A percentile compares a stretch with the other conserved stretches of the same genome.
phyloP scores from a whole-genome alignment of 2,329 filamentous ascomycete genomes.

The Fusarium kyushuense region DNA sequence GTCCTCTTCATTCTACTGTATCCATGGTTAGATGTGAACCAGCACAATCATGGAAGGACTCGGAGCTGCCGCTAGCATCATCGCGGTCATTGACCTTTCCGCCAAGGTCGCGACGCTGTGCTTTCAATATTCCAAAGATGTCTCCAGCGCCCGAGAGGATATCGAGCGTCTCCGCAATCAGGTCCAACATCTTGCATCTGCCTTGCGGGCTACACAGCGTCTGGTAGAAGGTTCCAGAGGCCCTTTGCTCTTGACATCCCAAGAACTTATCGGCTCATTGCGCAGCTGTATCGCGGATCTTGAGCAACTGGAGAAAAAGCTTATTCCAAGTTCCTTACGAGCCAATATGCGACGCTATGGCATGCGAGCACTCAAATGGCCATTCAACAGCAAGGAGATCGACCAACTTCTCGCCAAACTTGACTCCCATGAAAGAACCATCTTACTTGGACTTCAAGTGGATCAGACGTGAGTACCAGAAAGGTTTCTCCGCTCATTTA shows the following conservation, averaged over 20 bases:
- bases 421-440: not conserved
- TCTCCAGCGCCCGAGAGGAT: slow-evolving; percentile 7
- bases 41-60: slow-evolving; percentile 4
- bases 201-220: not conserved
- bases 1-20: not conserved
- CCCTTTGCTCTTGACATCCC: not conserved
- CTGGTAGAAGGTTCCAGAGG: not conserved
- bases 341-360: slow-evolving; percentile 16
- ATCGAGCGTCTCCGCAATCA: slow-evolving; percentile 6
- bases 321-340: not conserved
- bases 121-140: slow-evolving; percentile 6
- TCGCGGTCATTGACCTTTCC: not conserved
- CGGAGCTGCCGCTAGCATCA: slow-evolving; percentile 1
- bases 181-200: not conserved
- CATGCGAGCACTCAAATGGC: slow-evolving; percentile 24
- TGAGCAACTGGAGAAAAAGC: not conserved
- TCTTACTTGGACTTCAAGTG: slow-evolving; percentile 5
- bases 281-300: not conserved
- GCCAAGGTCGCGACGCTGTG: not conserved
- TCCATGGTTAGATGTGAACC: not conserved
- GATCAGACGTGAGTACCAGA: slow-evolving; percentile 11
- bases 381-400: slow-evolving; percentile 20
- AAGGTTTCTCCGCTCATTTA: not conserved
- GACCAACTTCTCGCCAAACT: not conserved
- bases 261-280: not conserved